phyloP scores from a whole-genome alignment of 2,329 filamentous ascomycete species.

The Penicillium sp. region DNA sequence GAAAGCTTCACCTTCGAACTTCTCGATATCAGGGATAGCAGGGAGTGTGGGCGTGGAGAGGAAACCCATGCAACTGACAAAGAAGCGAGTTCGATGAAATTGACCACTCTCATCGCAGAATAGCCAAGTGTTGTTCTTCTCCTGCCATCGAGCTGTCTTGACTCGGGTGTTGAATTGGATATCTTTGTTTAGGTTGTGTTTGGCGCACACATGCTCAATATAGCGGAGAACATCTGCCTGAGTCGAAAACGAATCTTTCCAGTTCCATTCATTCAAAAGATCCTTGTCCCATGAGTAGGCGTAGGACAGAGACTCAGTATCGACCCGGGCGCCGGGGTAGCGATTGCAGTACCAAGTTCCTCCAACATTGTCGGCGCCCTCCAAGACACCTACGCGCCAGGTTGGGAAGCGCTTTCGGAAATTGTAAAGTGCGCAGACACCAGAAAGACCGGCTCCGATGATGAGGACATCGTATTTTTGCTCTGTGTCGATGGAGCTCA shows the following conservation, averaged over 20 bases:
- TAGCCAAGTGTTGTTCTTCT: constrained; percentile 30
- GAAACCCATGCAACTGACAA: constrained; percentile 43
- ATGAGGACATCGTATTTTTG: constrained; percentile 44
- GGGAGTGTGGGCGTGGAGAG: constrained; percentile 43
- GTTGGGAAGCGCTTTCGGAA: constrained; percentile 14
- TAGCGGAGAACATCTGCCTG: constrained; percentile 39
- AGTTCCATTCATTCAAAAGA: constrained; percentile 33
- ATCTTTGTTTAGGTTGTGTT: constrained; percentile 36
- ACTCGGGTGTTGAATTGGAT: constrained; percentile 47
- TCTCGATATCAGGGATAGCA: constrained; percentile 38
- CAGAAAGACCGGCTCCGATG: constrained; percentile 50
- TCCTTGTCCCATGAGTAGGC: constrained; percentile 26
- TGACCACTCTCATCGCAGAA: constrained; percentile 28
- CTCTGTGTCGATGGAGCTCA: constrained; percentile 10
- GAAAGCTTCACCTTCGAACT: constrained; percentile 41
- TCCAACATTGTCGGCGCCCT: constrained; percentile 31
- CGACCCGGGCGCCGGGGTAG: constrained; percentile 52
- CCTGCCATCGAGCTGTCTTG: constrained; percentile 35
- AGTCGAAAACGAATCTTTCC: constrained; percentile 39
- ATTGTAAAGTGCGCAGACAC: constrained; percentile 30
- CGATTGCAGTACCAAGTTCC: constrained; percentile 54
- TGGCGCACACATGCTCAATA: constrained; percentile 34
- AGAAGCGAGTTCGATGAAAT: constrained; percentile 30
- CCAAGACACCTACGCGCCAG: constrained; percentile 16
- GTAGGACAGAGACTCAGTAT: constrained; percentile 52